Percentiles rank a stretch among this genome's conserved stretches.
Evolutionary conservation across 2,329 filamentous ascomycete genomes (phyloP).

Genomic region (Aspergillus aculeatinus): DNA sequence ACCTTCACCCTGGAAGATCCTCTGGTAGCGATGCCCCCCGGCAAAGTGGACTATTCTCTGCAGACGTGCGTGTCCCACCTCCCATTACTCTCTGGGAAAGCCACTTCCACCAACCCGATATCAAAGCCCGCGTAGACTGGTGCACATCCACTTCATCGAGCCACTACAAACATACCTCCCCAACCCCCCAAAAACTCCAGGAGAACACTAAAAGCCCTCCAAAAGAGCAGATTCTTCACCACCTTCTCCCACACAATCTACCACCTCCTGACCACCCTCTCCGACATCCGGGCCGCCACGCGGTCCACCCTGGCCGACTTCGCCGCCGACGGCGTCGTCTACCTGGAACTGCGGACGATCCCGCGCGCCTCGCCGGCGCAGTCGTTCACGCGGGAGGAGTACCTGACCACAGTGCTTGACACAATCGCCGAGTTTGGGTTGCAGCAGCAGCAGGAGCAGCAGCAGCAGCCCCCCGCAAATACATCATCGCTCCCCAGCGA

Average conservation of each 20-base stretch:
- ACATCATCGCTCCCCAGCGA: constrained; percentile 39
- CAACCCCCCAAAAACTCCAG: too few relatives aligned
- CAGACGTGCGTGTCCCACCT: constrained; percentile 57
- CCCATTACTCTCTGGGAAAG: constrained; percentile 29
- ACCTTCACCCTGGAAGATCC: constrained; percentile 65
- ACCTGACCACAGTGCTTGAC: constrained; percentile 65
- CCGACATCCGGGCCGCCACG: constrained; percentile 63
- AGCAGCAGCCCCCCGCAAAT: too few relatives aligned
- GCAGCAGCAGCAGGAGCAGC: too few relatives aligned
- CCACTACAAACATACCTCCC: too few relatives aligned
- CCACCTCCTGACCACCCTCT: constrained; percentile 64
- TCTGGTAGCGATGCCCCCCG: constrained; percentile 64
- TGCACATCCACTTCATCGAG: too few relatives aligned
- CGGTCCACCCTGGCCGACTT: constrained; percentile 66
- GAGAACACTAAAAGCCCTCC: too few relatives aligned
- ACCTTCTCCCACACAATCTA: constrained; percentile 80
- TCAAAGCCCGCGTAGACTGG: too few relatives aligned
- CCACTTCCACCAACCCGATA: too few relatives aligned
- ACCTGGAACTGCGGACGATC: constrained; percentile 78
- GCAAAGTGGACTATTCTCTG: constrained; percentile 70
- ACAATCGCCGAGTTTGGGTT: constrained; percentile 28
- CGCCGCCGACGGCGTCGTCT: constrained; percentile 67
- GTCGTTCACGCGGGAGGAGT: constrained; percentile 60
- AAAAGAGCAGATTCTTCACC: constrained; percentile 64
- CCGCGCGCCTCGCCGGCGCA: constrained; percentile 61